These are phyloP conservation scores for Colletotrichum eremochloae DNA, from an alignment of 2,329 filamentous ascomycete genomes.

Conservation along the genomic window DNA sequence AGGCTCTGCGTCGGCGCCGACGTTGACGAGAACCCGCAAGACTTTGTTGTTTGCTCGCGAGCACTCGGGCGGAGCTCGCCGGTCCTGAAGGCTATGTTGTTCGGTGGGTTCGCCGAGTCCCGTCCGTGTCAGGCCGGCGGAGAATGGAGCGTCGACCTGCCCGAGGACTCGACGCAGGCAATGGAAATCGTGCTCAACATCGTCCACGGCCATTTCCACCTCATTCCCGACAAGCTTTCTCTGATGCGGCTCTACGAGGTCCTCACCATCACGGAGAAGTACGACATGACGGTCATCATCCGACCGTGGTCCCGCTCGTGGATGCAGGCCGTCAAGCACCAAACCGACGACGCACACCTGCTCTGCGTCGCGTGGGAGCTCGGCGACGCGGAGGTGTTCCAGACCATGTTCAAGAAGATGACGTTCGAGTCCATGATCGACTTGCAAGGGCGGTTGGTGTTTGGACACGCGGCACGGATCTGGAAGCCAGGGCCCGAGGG, in stretches of 20 bases:
- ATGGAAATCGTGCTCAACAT: slow-evolving; percentile 50
- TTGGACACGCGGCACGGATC: slow-evolving; percentile 19
- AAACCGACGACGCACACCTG: slow-evolving; percentile 19
- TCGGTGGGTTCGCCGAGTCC: slow-evolving; percentile 46
- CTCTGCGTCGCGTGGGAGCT: slow-evolving; percentile 42
- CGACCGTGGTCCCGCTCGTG: slow-evolving; percentile 45
- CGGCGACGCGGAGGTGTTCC: slow-evolving; percentile 33
- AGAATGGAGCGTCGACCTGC: slow-evolving; percentile 47
- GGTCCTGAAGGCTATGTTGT: slow-evolving; percentile 46
- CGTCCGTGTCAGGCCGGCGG: slow-evolving; percentile 25
- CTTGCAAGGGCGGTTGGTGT: slow-evolving; percentile 33
- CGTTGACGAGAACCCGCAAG: slow-evolving; percentile 26
- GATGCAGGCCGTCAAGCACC: slow-evolving; percentile 31
- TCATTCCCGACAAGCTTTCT: slow-evolving; percentile 41
- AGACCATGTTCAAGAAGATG: slow-evolving; percentile 37
- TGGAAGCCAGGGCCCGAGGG: slow-evolving; percentile 37
- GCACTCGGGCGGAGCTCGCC: slow-evolving; percentile 45
- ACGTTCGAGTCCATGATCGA: slow-evolving; percentile 29
- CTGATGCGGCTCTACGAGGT: slow-evolving; percentile 43
- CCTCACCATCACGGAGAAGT: slow-evolving; percentile 47
- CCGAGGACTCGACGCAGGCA: slow-evolving; percentile 49
- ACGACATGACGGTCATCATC: slow-evolving; percentile 44
- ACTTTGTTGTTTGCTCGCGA: slow-evolving; percentile 46
- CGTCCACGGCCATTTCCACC: slow-evolving; percentile 48
- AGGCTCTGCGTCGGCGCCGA: slow-evolving; percentile 28